Percentiles rank a stretch among this genome's conserved stretches.
Conservation (phyloP, 768 basidiomycete genomes). For the Mycena filopes region DNA sequence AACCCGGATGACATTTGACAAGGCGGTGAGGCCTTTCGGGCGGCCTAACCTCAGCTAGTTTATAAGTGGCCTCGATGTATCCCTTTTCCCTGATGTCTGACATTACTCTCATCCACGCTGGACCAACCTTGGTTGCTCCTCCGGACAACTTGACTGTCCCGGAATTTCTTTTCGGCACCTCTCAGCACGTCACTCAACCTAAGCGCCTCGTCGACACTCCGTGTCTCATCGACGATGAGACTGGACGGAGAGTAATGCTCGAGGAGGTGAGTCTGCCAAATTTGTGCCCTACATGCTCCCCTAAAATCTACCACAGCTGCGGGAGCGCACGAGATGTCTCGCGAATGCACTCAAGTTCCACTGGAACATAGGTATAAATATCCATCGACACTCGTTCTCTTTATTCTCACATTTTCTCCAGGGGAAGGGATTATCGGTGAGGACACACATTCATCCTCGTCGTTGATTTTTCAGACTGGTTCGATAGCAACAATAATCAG, state of each 20-base stretch:
- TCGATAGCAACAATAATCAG: conserved; percentile 52
- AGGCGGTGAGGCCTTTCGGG: conserved; percentile 12
- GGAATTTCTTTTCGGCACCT: conserved; percentile 49
- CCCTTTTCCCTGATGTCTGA: background rate
- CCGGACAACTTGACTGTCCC: conserved; percentile 46
- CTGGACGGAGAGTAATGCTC: conserved; percentile 45
- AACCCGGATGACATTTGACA: conserved; percentile 24
- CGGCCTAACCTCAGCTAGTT: conserved; percentile 13
- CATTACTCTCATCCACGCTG: conserved; percentile 11
- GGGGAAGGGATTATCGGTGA: conserved; percentile 51
- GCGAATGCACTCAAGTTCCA: conserved; percentile 45
- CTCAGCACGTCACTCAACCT: conserved; percentile 46
- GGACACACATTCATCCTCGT: conserved; percentile 15
- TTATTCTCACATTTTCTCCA: conserved; percentile 18
- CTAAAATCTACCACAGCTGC: conserved; percentile 42
- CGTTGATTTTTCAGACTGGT: background rate
- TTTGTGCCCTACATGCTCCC: background rate
- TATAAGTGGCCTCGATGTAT: conserved; percentile 14
- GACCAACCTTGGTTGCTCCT: conserved; percentile 13
- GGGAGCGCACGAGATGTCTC: conserved; percentile 45
- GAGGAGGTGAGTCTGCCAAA: conserved; percentile 46
- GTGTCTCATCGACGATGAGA: conserved; percentile 54
- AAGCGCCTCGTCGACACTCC: conserved; percentile 42
- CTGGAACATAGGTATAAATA: conserved; percentile 42
- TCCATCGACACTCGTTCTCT: background rate